Evolutionary conservation across 495 filamentous ascomycete genomes (phyloP), one percentile per base, ranked within the genome.

Genomic region (Xylaria telfairii): DNA sequence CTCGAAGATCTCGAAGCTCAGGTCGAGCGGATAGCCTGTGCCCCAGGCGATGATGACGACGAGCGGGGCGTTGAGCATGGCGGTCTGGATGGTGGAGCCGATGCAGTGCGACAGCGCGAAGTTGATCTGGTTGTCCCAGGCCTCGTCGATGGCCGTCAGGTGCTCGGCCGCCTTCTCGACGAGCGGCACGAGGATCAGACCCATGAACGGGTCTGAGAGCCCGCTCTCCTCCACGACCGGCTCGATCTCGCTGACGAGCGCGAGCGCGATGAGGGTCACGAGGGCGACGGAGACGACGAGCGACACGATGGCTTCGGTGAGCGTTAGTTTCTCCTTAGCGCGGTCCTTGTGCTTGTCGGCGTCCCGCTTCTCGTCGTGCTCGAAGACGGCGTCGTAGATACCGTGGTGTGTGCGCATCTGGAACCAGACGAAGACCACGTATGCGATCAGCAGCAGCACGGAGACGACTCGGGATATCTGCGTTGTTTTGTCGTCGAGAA

Each of bases 161-260:
- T 97, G 95, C 83, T 97, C 95, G 12, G 93, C 93, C 0, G 90
- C 91, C 77, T 98, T 98, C 75, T 97, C 95, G 9, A 97, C 94
- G 1, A 98, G 83, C 3, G 95, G 95, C 0, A 94, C 83, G 3
- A 93, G 83, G 65, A 93, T 93, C 71, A 95, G 81, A 62, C 93
- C 93, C 80, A 95, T 87, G 77, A 94, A 94, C 24, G 89, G 89
- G 74, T 98, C 95, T 1, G 87, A 90, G 21, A 98, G 85, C 54
- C 85, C 77, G 21, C 83, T 83, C 47, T 89, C 63, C 56, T 77
- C 71, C 19, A 97, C 93, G 12, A 98, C 90, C 73, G 78, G 86
- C 60, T 90, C 85, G 71, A 98, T 97, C 72, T 97, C 85, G 64
- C 90, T 82, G 51, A 98, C 95, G 42, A 98, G 82, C 76, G 92